Evolutionary conservation across 352 stramenopile species (phyloP).

Genomic region (Globisporangium barbulae): DNA sequence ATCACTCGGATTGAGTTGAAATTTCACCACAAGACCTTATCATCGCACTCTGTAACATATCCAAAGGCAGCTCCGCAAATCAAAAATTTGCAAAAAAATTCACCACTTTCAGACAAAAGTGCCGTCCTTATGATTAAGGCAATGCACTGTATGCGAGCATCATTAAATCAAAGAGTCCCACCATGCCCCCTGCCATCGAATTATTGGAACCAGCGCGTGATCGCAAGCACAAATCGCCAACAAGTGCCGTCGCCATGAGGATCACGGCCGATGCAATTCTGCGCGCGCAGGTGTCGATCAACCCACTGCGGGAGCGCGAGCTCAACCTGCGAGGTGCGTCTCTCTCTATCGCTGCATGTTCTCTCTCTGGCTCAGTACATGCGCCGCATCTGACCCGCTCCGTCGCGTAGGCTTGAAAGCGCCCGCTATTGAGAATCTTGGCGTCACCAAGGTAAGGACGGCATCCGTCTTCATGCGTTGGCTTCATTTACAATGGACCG

Average conservation of each 20-base stretch:
- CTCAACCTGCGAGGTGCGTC: constrained; percentile 86
- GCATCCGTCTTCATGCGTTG: not conserved
- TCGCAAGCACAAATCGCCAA: not conserved
- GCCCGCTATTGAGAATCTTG: constrained; percentile 91
- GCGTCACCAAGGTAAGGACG: constrained; percentile 77
- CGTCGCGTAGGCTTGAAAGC: constrained; percentile 81
- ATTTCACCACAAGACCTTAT: too few relatives aligned
- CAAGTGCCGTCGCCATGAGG: constrained; percentile 48
- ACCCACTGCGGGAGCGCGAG: constrained; percentile 90
- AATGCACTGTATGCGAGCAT: too few relatives aligned
- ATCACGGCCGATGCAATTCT: constrained; percentile 88
- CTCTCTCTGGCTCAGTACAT: not conserved
- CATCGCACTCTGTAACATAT: too few relatives aligned
- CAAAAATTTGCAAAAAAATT: too few relatives aligned
- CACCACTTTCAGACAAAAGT: too few relatives aligned
- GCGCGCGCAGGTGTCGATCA: constrained; percentile 87
- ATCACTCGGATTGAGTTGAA: too few relatives aligned
- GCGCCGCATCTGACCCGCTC: constrained; percentile 24
- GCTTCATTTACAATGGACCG: too few relatives aligned
- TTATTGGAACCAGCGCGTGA: not conserved
- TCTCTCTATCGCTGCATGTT: not conserved
- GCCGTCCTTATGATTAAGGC: too few relatives aligned
- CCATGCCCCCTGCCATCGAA: not conserved
- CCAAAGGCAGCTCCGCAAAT: too few relatives aligned
- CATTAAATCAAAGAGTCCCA: too few relatives aligned